Evolutionary conservation across 2,329 filamentous ascomycete genomes (phyloP).

Genomic region (Pseudomassariella vexata): DNA sequence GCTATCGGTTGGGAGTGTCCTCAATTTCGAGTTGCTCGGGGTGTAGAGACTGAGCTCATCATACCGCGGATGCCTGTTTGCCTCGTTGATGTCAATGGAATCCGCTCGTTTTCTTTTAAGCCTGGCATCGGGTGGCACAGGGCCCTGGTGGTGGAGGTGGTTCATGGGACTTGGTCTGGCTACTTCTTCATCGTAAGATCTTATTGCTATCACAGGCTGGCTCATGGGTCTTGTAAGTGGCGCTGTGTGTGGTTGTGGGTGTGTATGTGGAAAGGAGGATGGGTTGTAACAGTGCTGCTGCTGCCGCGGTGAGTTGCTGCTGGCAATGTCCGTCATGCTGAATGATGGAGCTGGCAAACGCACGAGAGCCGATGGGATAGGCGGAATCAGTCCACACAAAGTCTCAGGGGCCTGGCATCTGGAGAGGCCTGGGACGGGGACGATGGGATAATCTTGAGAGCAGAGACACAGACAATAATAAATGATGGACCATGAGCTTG

Average conservation of each 20-base stretch:
- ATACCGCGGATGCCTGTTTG: constrained; percentile 28
- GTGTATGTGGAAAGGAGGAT: background rate
- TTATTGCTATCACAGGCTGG: constrained; percentile 18
- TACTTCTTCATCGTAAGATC: constrained; percentile 8
- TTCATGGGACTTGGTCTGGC: constrained; percentile 1
- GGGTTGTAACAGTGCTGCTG: too few relatives aligned
- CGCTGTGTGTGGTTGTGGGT: background rate
- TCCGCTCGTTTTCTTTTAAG: constrained; percentile 36
- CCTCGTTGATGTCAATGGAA: constrained; percentile 38
- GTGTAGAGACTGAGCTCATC: constrained; percentile 29
- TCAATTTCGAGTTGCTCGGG: constrained; percentile 17
- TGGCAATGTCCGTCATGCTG: constrained; percentile 3
- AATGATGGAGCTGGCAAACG: too few relatives aligned
- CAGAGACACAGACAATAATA: constrained; percentile 5
- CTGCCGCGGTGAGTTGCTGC: too few relatives aligned
- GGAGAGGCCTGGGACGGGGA: background rate
- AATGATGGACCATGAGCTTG: constrained; percentile 8
- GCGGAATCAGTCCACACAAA: too few relatives aligned
- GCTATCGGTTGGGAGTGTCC: constrained; percentile 8
- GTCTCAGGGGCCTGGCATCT: background rate
- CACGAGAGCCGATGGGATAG: constrained; percentile 1
- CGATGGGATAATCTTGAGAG: background rate
- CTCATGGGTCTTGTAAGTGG: constrained; percentile 15
- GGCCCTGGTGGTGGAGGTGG: constrained; percentile 7
- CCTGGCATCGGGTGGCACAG: constrained; percentile 1